Conservation (phyloP, 2,329 filamentous ascomycete genomes). For the Thermomyces lanuginosus region DNA sequence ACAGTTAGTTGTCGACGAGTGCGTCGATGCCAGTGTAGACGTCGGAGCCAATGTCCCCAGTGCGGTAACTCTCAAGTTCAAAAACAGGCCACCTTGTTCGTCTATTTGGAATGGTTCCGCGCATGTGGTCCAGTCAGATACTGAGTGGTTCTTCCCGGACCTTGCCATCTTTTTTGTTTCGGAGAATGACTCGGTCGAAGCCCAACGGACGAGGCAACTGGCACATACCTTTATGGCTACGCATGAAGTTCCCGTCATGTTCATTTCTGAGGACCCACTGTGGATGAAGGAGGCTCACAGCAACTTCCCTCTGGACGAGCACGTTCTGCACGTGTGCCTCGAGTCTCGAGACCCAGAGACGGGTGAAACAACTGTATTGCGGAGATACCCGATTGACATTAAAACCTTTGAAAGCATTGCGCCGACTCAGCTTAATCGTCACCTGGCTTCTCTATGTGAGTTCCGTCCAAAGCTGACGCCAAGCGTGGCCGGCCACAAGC, state of each 20-base stretch:
- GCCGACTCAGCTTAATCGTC: slow-evolving; percentile 30
- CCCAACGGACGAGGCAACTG: slow-evolving; percentile 16
- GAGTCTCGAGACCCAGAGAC: slow-evolving; percentile 21
- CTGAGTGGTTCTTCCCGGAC: slow-evolving; percentile 30
- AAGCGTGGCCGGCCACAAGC: slow-evolving; percentile 8
- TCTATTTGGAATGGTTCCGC: slow-evolving; percentile 23
- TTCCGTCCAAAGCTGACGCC: slow-evolving; percentile 14
- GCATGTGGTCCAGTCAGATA: slow-evolving; percentile 23
- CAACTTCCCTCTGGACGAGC: slow-evolving; percentile 22
- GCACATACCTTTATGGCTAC: slow-evolving; percentile 27
- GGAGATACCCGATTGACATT: slow-evolving; percentile 30
- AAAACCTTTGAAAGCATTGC: slow-evolving; percentile 33
- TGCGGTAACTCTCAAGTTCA: slow-evolving; percentile 23
- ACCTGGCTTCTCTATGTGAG: slow-evolving; percentile 27
- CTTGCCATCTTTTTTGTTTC: slow-evolving; percentile 31
- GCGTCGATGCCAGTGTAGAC: slow-evolving; percentile 22
- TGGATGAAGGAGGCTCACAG: slow-evolving; percentile 21
- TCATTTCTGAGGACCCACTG: slow-evolving; percentile 28
- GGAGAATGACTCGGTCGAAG: slow-evolving; percentile 15
- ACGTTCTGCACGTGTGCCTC: slow-evolving; percentile 29
- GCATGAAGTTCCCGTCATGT: slow-evolving; percentile 28
- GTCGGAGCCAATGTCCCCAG: slow-evolving; percentile 13
- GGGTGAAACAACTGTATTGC: slow-evolving; percentile 19
- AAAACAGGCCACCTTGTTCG: slow-evolving; percentile 21
- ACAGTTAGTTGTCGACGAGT: slow-evolving; percentile 34